phyloP scores from a whole-genome alignment of 352 stramenopile genomes.

The Globisporangium lucens region DNA sequence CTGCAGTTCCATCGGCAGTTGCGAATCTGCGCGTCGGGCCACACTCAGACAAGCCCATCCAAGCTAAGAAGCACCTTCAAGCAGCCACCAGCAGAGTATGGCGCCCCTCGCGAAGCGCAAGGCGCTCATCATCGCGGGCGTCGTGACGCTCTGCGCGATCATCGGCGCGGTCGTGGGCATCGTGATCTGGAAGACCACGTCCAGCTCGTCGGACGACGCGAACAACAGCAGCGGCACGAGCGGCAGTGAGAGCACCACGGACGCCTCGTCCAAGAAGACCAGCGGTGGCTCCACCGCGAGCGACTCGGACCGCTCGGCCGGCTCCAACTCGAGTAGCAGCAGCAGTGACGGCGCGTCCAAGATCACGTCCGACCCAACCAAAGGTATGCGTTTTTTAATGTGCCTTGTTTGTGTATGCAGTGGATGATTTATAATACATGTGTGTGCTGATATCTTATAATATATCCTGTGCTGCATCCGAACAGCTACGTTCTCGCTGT shows the following conservation, averaged over 20 bases:
- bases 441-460: neutral
- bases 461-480: neutral
- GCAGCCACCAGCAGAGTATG: slow-evolving; percentile 11
- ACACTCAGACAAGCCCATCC: neutral
- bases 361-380: slow-evolving; percentile 54
- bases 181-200: slow-evolving; percentile 35
- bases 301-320: slow-evolving; percentile 21
- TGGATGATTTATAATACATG: neutral
- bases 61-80: neutral
- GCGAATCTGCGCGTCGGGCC: slow-evolving; percentile 12
- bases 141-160: slow-evolving; percentile 44
- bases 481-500: slow-evolving; percentile 44
- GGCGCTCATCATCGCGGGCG: slow-evolving; percentile 31
- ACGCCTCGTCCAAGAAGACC: slow-evolving; percentile 10
- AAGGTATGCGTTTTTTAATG: slow-evolving; percentile 16
- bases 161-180: slow-evolving; percentile 44
- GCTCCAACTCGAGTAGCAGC: slow-evolving; percentile 19
- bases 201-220: slow-evolving; percentile 24
- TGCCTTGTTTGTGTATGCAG: neutral
- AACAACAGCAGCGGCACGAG: slow-evolving; percentile 17
- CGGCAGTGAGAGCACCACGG: slow-evolving; percentile 11
- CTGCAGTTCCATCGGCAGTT: slow-evolving; percentile 6
- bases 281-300: neutral
- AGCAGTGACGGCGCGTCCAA: slow-evolving; percentile 20
- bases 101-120: slow-evolving; percentile 29